Base-by-base conservation (phyloP, 371 early-diverging fungal genomes). In the Actinomortierella wolfii region DNA sequence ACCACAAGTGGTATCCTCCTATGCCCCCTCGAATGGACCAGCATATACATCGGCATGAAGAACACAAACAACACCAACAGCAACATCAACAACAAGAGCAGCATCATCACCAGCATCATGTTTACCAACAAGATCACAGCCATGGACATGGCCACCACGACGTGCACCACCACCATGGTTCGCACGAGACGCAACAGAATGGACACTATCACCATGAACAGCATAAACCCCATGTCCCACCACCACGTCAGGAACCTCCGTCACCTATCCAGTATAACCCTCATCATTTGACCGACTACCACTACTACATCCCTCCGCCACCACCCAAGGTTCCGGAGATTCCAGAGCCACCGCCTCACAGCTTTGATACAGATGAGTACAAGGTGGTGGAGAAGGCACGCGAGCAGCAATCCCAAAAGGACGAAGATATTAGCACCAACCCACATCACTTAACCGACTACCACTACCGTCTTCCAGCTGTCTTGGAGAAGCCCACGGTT, bases 401-500 rank as follows among this genome's bases (percentile, higher is more conserved):
- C 21, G 63, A 62, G 42, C 54, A 58, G 23, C 67, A 66, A 23
- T 25, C 54, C 8, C 67, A 67, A n/a, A 60, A 66, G n/a, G 62
- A 58, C 18, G 59, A 23, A 0, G 67, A 67, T 18, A 28, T 40
- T 44, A 11, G 34, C 34, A 34, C 34, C 34, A 73, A 73, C 18
- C 74, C 74, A 24, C 74, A 73, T 41, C 74, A 73, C 17, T 26
- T 73, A 53, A 73, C 74, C 8, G 74, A 73, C 20, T 73, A 67
- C 43, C 67, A 67, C 18, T 73, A 59, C 54, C 48, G 74, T 17
- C 54, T 73, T 13, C 66, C 73, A 25, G 21, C 61, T n/a, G 40
- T 51, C 41, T 51, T 49, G 21, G 67, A 59, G 48, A 52, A 29
- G 3, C 50, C 66, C 2, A 52, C 53, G n/a, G 51, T 29, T 14